These are phyloP conservation scores for Phytophthora idaei DNA, from an alignment of 352 stramenopile species.

Conservation along the genomic window DNA sequence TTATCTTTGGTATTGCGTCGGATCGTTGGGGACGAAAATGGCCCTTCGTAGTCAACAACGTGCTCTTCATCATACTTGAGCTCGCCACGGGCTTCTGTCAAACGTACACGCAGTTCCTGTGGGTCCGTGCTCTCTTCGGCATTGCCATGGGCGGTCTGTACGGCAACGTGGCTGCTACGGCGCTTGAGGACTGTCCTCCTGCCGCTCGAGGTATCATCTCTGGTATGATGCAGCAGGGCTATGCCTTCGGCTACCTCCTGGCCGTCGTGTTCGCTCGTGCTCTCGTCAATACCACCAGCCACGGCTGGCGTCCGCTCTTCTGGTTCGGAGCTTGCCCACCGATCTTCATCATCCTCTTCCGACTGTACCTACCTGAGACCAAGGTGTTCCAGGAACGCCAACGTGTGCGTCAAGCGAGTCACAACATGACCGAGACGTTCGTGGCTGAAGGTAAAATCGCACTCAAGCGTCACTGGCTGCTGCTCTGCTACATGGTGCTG, in stretches of 20 bases:
- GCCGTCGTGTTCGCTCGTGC: slow-evolving; percentile 43
- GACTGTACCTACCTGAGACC: slow-evolving; percentile 45
- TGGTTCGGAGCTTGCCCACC: slow-evolving; percentile 60
- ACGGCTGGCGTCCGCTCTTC: slow-evolving; percentile 53
- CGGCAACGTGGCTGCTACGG: slow-evolving; percentile 50
- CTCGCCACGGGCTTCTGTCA: slow-evolving; percentile 49
- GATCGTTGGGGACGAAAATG: slow-evolving; percentile 55
- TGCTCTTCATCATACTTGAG: slow-evolving; percentile 51
- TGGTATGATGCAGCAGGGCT: slow-evolving; percentile 61
- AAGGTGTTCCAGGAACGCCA: slow-evolving; percentile 50
- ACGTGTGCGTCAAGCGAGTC: slow-evolving; percentile 34
- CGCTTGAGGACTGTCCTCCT: slow-evolving; percentile 48
- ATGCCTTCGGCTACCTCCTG: slow-evolving; percentile 51
- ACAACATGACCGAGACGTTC: slow-evolving; percentile 43
- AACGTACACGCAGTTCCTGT: slow-evolving; percentile 47
- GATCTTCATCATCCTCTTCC: slow-evolving; percentile 51
- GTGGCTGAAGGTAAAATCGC: slow-evolving; percentile 50
- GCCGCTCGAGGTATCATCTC: slow-evolving; percentile 55
- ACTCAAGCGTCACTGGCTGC: slow-evolving; percentile 48
- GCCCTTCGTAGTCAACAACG: slow-evolving; percentile 50
- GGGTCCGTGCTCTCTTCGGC: slow-evolving; percentile 39
- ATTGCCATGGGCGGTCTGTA: slow-evolving; percentile 62
- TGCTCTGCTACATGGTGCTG: slow-evolving; percentile 51
- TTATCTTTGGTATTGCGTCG: slow-evolving; percentile 49
- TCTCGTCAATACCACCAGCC: slow-evolving; percentile 48